Evolutionary conservation across 768 basidiomycete genomes (phyloP), one percentile per base, ranked within the genome.

Genomic region (Mycena leptocephala): DNA sequence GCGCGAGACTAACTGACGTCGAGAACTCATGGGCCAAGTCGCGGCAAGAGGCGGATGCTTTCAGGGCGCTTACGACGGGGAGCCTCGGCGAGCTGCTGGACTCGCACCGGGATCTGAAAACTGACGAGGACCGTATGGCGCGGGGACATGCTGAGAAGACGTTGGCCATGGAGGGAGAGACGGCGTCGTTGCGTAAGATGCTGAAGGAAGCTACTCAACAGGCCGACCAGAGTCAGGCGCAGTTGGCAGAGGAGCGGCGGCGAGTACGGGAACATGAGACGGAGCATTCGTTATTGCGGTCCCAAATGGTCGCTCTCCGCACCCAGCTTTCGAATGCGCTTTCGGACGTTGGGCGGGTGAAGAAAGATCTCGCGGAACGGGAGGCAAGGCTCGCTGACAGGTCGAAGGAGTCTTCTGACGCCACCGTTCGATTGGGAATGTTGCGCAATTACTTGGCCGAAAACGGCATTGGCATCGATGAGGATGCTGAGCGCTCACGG

Each of bases 21-120:
- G 97, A 98, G 86, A 96, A 95, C 81, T 92, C 95, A 11, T 98
- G 97, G 94, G 92, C 95, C 30, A 95, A 96, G 83, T 96, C 96
- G 53, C 92, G 97, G 18, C 95, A 97, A 85, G 97, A 99, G 87
- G 96, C 97, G 3, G 97, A 98, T 83, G 92, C 95, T 2, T 93
- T 97, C 84, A 89, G 97, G 68, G 94, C 95, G 26, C 87, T 97
- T 65, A 97, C 97, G 3, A 98, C 96, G 2, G 93, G 94, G 59
- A 91, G 94, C 80, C 90, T 98, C 3, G 97, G 96, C 28, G 92
- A 97, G 82, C 88, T 98, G 24, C 88, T 98, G 58, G 96, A 97
- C 82, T 93, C 95, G 3, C 97, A 98, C 87, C 92, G 94, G 41
- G 95, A 96, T 80, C 88, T 97, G 65, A 92, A 91, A 83, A 91